Evolutionary conservation across 164 flowering plant species (phyloP).

Genomic region (Taxillus chinensis): DNA sequence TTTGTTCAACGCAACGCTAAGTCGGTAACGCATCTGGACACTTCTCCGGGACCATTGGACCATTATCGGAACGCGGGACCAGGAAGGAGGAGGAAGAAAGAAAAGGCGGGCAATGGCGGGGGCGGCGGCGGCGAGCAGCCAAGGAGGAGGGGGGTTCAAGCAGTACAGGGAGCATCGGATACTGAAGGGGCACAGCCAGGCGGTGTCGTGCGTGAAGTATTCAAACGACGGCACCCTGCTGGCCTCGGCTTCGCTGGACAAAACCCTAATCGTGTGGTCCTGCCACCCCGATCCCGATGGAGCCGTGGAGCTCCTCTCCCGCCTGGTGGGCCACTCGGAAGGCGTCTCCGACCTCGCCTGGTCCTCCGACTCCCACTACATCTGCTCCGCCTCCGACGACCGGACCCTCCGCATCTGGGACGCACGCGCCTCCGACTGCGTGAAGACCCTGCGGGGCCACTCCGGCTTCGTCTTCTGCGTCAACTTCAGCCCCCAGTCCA

Average conservation of each 20-base stretch:
- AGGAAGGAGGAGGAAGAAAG: background rate
- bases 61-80: no score
- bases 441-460: conserved; percentile 79
- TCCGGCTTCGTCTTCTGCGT: conserved; percentile 78
- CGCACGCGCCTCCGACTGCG: conserved; percentile 54
- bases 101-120: background rate
- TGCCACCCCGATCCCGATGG: conserved; percentile 9
- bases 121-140: conserved; percentile 12
- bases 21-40: no score
- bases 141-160: conserved; percentile 16
- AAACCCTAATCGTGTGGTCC: conserved; percentile 67
- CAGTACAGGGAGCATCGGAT: conserved; percentile 54
- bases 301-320: conserved; percentile 38
- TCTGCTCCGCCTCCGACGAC: conserved; percentile 95
- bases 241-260: conserved; percentile 90
- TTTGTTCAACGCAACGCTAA: no score
- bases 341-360: conserved; percentile 88
- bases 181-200: conserved; percentile 50
- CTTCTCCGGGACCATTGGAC: no score
- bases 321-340: conserved; percentile 65
- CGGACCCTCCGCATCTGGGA: conserved; percentile 86
- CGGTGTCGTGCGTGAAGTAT: conserved; percentile 86
- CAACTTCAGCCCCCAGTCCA: conserved; percentile 73
- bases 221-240: conserved; percentile 77
- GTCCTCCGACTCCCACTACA: conserved; percentile 93